Evolutionary conservation across 306 rosid genomes (phyloP).

Genomic region (Dryas octopetala): DNA sequence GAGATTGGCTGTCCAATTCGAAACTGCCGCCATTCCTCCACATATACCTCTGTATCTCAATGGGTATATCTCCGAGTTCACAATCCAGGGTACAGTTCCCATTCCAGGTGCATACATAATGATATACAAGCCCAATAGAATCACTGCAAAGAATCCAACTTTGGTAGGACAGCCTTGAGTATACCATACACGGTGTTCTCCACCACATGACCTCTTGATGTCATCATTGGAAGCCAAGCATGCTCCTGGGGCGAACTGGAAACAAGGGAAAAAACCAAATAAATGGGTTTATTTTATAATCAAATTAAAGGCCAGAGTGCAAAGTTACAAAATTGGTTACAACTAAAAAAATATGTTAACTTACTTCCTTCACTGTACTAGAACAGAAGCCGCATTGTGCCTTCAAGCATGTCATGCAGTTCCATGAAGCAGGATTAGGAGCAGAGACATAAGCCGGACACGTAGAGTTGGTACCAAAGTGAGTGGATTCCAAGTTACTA

Average conservation of each 20-base stretch:
- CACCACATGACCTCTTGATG: slow-evolving; percentile 33
- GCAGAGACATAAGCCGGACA: slow-evolving; percentile 49
- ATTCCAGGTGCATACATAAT: slow-evolving; percentile 72
- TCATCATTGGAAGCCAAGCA: slow-evolving; percentile 50
- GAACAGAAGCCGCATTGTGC: slow-evolving; percentile 65
- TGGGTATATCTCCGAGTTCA: slow-evolving; percentile 82
- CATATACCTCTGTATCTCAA: slow-evolving; percentile 67
- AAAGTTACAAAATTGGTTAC: background rate
- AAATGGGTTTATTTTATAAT: background rate
- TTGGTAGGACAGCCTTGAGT: slow-evolving; percentile 72
- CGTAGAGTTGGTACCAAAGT: slow-evolving; percentile 62
- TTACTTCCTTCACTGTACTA: slow-evolving; percentile 39
- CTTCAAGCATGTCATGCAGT: slow-evolving; percentile 73
- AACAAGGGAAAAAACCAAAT: background rate
- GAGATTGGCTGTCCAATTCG: slow-evolving; percentile 76
- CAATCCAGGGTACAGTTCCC: slow-evolving; percentile 84
- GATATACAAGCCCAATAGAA: slow-evolving; percentile 61
- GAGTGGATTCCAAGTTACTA: slow-evolving; percentile 41
- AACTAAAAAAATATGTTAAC: slow-evolving; percentile 8
- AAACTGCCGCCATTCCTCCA: slow-evolving; percentile 83
- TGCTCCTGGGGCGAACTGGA: slow-evolving; percentile 67
- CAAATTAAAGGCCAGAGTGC: background rate
- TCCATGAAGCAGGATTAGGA: slow-evolving; percentile 53
- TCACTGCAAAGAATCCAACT: slow-evolving; percentile 66
- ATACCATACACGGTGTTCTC: slow-evolving; percentile 55